A percentile compares a stretch with the other conserved stretches of the same genome.
These are phyloP conservation scores for Clavispora vitiphila DNA, from an alignment of 805 yeast species.

Conservation along the genomic window DNA sequence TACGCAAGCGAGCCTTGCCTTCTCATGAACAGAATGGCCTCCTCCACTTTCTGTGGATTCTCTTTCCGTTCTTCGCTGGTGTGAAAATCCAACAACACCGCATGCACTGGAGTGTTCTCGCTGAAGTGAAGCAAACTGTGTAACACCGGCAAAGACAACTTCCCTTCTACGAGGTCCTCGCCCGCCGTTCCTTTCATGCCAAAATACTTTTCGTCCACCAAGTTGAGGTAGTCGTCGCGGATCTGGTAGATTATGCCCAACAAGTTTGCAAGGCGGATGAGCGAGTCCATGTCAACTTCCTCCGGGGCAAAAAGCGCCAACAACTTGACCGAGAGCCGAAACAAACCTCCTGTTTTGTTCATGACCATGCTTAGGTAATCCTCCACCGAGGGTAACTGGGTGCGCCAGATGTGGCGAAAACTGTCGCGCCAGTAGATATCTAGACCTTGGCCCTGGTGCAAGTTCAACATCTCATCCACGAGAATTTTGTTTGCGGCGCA, in stretches of 20 bases:
- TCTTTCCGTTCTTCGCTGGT: constrained; percentile 15
- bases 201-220: constrained; percentile 44
- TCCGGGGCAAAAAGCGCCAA: constrained; percentile 38
- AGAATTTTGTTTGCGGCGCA: constrained; percentile 38
- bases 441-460: constrained; percentile 87
- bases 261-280: constrained; percentile 62
- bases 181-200: constrained; percentile 67
- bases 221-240: constrained; percentile 76
- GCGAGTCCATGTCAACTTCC: constrained; percentile 9
- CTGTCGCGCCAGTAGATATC: constrained; percentile 85
- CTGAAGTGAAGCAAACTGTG: constrained; percentile 32
- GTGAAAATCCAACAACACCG: constrained; percentile 15
- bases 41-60: constrained; percentile 11
- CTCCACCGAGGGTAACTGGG: constrained; percentile 22
- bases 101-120: constrained; percentile 18
- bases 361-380: constrained; percentile 75
- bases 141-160: constrained; percentile 79
- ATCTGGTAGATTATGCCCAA: constrained; percentile 85
- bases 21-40: constrained; percentile 21
- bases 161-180: constrained; percentile 88
- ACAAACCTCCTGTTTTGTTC: constrained; percentile 85
- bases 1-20: constrained; percentile 22
- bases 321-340: constrained; percentile 66
- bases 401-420: constrained; percentile 9
- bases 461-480: constrained; percentile 68